Base-by-base conservation (phyloP, 2,329 filamentous ascomycete genomes). In the Diaporthe sp. region DNA sequence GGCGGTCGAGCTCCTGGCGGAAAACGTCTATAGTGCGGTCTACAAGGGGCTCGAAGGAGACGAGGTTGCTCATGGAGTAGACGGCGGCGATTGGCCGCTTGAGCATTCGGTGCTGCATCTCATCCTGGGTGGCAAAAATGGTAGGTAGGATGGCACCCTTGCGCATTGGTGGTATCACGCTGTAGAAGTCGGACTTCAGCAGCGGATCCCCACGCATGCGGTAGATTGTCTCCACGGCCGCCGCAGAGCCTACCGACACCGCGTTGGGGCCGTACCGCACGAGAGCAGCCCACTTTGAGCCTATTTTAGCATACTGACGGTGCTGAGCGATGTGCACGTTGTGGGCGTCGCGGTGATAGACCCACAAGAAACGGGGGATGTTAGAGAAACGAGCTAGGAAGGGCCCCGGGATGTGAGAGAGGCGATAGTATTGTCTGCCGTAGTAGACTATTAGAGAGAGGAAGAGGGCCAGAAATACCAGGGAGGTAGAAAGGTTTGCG, bases 121-220 rank as follows among this genome's bases (percentile, higher is more conserved):
- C 72, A 25, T 74, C 72, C 53, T 74, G 62, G n/a, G 62, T 71
- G 22, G 51, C 68, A 25, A 74, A 74, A 34, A 61, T 39, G 13
- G 58, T 61, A n/a, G 37, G 37, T 13, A 61, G 37, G 34, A 61
- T 61, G 13, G 58, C 42, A n/a, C 58, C 58, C 22, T 42, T 61
- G 10, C 58, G 58, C 58, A 61, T 42, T 1, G 58, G 58, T 1
- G 58, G 34, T 25, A 61, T 61, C 13, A 61, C 58, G 58, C 58
- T 61, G n/a, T 61, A 61, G 58, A 61, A 61, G n/a, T 61, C 13
- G 2, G 58, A 61, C 58, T 61, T 61, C 37, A 61, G 37, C 13
- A 61, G 58, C 6, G 58, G 58, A n/a, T 61, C 22, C 22, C 58
- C 58, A 3, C 58, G 34, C 37, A 61, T 61, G 34, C 58, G 58